Percentiles rank a stretch among this genome's conserved stretches.
phyloP scores from a whole-genome alignment of 1,139 yeast genomes.

The Arxiozyma bovina region DNA sequence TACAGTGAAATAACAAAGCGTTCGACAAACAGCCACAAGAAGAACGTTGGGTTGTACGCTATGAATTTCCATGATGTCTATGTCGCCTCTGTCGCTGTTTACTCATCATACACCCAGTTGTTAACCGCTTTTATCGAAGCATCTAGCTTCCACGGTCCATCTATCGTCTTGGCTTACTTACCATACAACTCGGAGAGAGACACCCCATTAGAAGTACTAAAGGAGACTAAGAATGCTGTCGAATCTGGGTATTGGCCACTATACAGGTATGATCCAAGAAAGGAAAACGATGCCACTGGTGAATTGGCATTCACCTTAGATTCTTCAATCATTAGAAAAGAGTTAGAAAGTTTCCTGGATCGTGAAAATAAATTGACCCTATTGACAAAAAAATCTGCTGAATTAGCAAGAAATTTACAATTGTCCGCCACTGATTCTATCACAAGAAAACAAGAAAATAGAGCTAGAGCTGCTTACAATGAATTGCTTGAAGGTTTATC shows the following conservation, averaged over 20 bases:
- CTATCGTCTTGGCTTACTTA: slow-evolving; percentile 80
- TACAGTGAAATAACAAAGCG: slow-evolving; percentile 32
- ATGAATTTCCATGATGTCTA: slow-evolving; percentile 88
- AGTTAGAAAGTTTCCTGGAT: slow-evolving; percentile 70
- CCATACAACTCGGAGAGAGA: slow-evolving; percentile 65
- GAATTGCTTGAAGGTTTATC: slow-evolving; percentile 75
- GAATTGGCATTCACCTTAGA: slow-evolving; percentile 64
- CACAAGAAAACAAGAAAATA: slow-evolving; percentile 50
- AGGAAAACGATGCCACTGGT: slow-evolving; percentile 34
- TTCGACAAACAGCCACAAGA: slow-evolving; percentile 46
- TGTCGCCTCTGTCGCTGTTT: slow-evolving; percentile 91
- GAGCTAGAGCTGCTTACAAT: slow-evolving; percentile 71
- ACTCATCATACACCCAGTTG: slow-evolving; percentile 87
- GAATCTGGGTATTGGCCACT: slow-evolving; percentile 96
- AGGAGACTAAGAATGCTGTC: slow-evolving; percentile 83
- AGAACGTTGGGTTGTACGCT: slow-evolving; percentile 90
- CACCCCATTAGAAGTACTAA: slow-evolving; percentile 63
- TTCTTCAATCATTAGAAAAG: slow-evolving; percentile 72
- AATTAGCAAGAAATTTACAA: slow-evolving; percentile 65
- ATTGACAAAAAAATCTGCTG: slow-evolving; percentile 62
- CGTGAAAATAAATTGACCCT: slow-evolving; percentile 81
- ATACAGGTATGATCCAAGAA: slow-evolving; percentile 69
- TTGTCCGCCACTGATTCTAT: slow-evolving; percentile 55
- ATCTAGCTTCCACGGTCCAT: slow-evolving; percentile 78
- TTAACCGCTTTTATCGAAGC: slow-evolving; percentile 87